These are phyloP conservation scores for Candida germanica DNA, from an alignment of 805 yeast genomes.

Conservation along the genomic window DNA sequence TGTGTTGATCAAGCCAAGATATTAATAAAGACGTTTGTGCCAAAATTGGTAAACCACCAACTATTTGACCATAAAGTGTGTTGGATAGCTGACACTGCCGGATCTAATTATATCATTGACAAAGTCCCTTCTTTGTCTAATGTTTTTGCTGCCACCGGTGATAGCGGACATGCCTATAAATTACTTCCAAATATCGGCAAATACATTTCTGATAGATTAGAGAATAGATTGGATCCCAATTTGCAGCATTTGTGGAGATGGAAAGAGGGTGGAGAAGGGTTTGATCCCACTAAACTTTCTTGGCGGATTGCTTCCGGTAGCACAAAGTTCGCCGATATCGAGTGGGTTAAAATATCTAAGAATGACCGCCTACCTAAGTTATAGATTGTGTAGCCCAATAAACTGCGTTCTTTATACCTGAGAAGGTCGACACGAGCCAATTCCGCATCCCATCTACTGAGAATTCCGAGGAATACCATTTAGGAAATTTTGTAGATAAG, in stretches of 20 bases:
- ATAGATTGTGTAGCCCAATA: too few species aligned
- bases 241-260: slow-evolving; percentile 13
- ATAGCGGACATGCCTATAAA: slow-evolving; percentile 39
- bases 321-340: slow-evolving; percentile 9
- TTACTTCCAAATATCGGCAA: slow-evolving; percentile 33
- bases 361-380: neutral
- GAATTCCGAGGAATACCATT: too few species aligned
- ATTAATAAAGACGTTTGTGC: slow-evolving; percentile 31
- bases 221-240: slow-evolving; percentile 7
- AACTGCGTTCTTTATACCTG: too few species aligned
- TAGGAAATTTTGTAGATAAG: too few species aligned
- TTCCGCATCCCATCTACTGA: too few species aligned
- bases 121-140: slow-evolving; percentile 26
- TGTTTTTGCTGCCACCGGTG: slow-evolving; percentile 34
- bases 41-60: slow-evolving; percentile 34
- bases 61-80: slow-evolving; percentile 16
- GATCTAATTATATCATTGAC: slow-evolving; percentile 33
- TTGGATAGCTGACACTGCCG: slow-evolving; percentile 36
- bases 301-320: slow-evolving; percentile 11
- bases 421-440: too few species aligned
- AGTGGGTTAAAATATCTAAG: slow-evolving; percentile 6
- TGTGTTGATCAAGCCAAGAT: slow-evolving; percentile 24
- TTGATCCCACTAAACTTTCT: slow-evolving; percentile 10
- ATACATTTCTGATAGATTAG: slow-evolving; percentile 13
- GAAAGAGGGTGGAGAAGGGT: slow-evolving; percentile 13